Base-by-base conservation (phyloP, 2,329 filamentous ascomycete genomes). In the Alternaria viburni region DNA sequence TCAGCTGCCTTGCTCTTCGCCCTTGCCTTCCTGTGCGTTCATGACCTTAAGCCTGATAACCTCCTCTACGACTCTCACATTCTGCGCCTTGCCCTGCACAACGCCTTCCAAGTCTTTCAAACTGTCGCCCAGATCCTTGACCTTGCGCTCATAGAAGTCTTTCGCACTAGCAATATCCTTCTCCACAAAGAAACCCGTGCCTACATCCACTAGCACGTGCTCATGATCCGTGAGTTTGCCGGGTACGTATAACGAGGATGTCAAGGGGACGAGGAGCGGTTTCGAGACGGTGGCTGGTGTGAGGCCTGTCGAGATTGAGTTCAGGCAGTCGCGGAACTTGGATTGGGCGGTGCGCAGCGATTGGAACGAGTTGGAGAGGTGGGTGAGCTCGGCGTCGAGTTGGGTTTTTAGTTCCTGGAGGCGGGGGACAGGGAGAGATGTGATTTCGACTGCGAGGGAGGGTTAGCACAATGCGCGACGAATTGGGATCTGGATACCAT, bases 321-420 rank as follows among this genome's bases (percentile, higher is more conserved):
- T 87, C 36, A 97, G 86, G 75, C 96, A 99, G 77, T 98, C 95
- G 59, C 88, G 88, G 84, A 99, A 99, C 80, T 96, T 97, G 57
- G 89, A 87, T 80, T 98, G 96, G 3, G 96, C 96, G 56, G 90
- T 90, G 68, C 94, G 92, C 2, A 99, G 89, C 79, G 97, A 96
- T 54, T 91, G 87, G 83, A 97, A 97, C 10, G 96, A 98, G 61
- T 85, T 88, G 3, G 93, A 96, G 70, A 99, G 88, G 83, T 98
- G 95, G 79, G 97, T 93, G 69, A 99, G 90, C 82, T 99, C 96
- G 75, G 96, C 91, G 80, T 97, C 95, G 70, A 99, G 90, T 80
- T 97, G 95, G 81, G 96, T 93, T 86, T 99, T 97, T 71, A 99
- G 90, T 73, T 93, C 89, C 71, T 89, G 90, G 70, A 99, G 91